Percentiles rank a stretch among this genome's conserved stretches.
phyloP scores from a whole-genome alignment of 2,329 filamentous ascomycete species.

The Fusarium falciforme region DNA sequence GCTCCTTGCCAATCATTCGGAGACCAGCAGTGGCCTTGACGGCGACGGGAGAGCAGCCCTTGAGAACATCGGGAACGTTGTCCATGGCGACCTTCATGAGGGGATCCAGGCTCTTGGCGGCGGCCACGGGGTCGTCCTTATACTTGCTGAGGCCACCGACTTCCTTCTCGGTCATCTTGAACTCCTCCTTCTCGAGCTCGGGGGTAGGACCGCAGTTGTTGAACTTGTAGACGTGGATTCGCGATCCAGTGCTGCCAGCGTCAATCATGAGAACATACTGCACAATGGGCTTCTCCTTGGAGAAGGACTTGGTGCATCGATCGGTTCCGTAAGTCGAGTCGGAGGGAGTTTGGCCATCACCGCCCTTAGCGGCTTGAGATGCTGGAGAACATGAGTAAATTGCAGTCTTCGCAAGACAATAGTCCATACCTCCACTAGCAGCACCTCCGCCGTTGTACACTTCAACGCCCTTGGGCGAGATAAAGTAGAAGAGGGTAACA shows the following conservation, averaged over 20 bases:
- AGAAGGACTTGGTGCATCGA: slow-evolving; percentile 85
- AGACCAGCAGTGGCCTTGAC: slow-evolving; percentile 98
- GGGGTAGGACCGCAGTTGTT: slow-evolving; percentile 98
- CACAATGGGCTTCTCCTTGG: slow-evolving; percentile 90
- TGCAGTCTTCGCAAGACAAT: neutral
- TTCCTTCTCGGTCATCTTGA: slow-evolving; percentile 91
- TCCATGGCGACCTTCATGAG: slow-evolving; percentile 88
- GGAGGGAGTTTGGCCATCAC: slow-evolving; percentile 63
- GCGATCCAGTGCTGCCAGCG: slow-evolving; percentile 95
- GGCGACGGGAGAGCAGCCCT: slow-evolving; percentile 92
- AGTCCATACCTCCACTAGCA: slow-evolving; percentile 23
- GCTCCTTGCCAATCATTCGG: slow-evolving; percentile 83
- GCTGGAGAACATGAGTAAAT: slow-evolving; percentile 32
- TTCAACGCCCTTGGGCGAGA: slow-evolving; percentile 69
- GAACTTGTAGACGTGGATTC: slow-evolving; percentile 99
- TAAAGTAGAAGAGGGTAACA: slow-evolving; percentile 71
- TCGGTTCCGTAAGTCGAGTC: slow-evolving; percentile 74
- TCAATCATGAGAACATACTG: slow-evolving; percentile 99
- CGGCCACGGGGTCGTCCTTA: slow-evolving; percentile 84
- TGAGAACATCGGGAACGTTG: slow-evolving; percentile 87
- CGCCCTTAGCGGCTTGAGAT: slow-evolving; percentile 38
- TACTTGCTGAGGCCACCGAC: slow-evolving; percentile 89
- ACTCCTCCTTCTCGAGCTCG: slow-evolving; percentile 91
- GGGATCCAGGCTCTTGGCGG: slow-evolving; percentile 88
- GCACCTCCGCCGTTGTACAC: slow-evolving; percentile 58